Evolutionary conservation across 2,329 filamentous ascomycete genomes (phyloP), one percentile per base, ranked within the genome.

Genomic region (Coccinonectria pachysandricola): DNA sequence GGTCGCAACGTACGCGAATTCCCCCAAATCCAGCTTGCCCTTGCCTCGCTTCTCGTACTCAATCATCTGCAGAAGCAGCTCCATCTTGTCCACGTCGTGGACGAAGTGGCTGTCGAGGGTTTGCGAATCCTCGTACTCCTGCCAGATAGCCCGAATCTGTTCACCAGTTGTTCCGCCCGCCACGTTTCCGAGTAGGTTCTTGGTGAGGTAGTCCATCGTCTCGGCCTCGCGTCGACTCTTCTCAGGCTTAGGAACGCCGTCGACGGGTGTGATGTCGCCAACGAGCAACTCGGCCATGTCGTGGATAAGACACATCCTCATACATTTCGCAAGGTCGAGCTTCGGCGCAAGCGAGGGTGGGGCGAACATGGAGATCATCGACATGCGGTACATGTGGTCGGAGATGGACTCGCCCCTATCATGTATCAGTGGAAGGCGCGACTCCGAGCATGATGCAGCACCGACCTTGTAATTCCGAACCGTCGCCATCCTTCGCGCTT

Each of bases 381-480:
- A 85, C 91, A 98, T 98, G 59, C 91, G 86, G 60, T 96, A 98
- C 91, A 98, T 98, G 68, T 98, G 91, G 61, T 98, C 91, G 28
- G 84, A 72, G 50, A 98, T 95, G 2, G 85, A 93, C 57, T 98
- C 91, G 52, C 84, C 81, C 31, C 69, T 76, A 36, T 7, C 21
- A 21, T 21, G n/a, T n/a, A n/a, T n/a, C n/a, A n/a, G n/a, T n/a
- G n/a, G n/a, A n/a, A n/a, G n/a, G n/a, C n/a, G n/a, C n/a, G n/a
- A n/a, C n/a, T n/a, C n/a, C n/a, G n/a, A n/a, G n/a, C n/a, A n/a
- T n/a, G n/a, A n/a, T n/a, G n/a, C n/a, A n/a, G 6, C 2, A 23
- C 49, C 21, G 50, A 75, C 71, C 64, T 57, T 2, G 59, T 42
- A 42, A 98, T 85, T 19, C 75, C 76, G 52, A 95, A 95, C 19